Evolutionary conservation across 2,329 filamentous ascomycete genomes (phyloP), one percentile per base, ranked within the genome.

Genomic region (Capronia americana): DNA sequence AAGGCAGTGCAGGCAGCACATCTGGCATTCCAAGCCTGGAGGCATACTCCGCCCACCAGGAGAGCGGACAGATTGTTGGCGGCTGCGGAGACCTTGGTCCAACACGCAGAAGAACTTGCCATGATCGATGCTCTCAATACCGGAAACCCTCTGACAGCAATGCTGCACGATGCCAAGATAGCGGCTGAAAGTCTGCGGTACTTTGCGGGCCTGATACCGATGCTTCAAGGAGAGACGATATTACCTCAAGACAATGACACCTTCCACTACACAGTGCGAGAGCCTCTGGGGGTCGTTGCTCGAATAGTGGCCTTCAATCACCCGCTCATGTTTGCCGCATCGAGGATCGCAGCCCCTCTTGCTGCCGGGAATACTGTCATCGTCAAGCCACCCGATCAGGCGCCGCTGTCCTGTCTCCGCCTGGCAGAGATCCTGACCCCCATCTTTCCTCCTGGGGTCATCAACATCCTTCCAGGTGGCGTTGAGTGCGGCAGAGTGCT

Each of bases 231-330:
- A 44, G 73, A 73, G 57, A 74, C 71, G n/a, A 63, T 65, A 1
- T 57, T 61, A 44, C 32, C 58, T n/a, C n/a, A n/a, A n/a, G n/a
- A n/a, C 7, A 67, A 73, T 20, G 66, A 68, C 11, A 90, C 87
- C 78, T 91, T 93, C 84, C 88, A 90, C 83, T 93, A 93, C 83
- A 92, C 90, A 72, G 83, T 83, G 75, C 85, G 87, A 72, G 91
- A 94, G 85, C 90, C 92, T 12, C 82, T 91, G 67, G 89, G 89
- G 78, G 88, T 91, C 69, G 92, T 90, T 79, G 91, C 87, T 76
- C 90, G 93, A 78, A 92, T 92, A 76, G 92, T 92, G 74, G 90
- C 90, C 71, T 92, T 89, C 89, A 92, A 92, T 84, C 92, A 92
- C 81, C 90, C 90, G 4, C 81, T 94, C 55, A 86, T 91, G 76